Conservation (phyloP, 352 stramenopile species). For the Ophiocytium majus region DNA sequence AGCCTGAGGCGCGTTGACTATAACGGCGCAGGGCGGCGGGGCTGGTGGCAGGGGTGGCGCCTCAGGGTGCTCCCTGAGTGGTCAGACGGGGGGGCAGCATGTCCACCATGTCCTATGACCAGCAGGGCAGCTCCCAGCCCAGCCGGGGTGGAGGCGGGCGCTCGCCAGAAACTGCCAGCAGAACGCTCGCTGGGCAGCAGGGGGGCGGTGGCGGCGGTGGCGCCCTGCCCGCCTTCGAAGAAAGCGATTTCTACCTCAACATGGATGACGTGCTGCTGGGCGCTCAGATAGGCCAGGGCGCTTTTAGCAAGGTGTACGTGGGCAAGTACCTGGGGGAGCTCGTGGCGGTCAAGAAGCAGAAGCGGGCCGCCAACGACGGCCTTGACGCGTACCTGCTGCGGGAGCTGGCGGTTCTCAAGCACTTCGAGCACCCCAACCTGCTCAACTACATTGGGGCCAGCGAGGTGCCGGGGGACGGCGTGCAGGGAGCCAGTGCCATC, state of each 20-base stretch:
- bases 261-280: slow-evolving; percentile 52
- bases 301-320: slow-evolving; percentile 55
- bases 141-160: too few relatives aligned
- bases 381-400: slow-evolving; percentile 51
- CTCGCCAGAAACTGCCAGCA: too few relatives aligned
- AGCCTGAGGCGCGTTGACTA: too few relatives aligned
- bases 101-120: too few relatives aligned
- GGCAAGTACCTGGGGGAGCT: slow-evolving; percentile 51
- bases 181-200: too few relatives aligned
- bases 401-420: slow-evolving; percentile 54
- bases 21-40: too few relatives aligned
- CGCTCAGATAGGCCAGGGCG: slow-evolving; percentile 52
- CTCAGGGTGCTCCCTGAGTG: too few relatives aligned
- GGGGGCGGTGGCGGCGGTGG: background rate
- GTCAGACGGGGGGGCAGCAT: too few relatives aligned
- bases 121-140: too few relatives aligned
- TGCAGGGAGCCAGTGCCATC: slow-evolving; percentile 15
- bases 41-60: too few relatives aligned
- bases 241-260: slow-evolving; percentile 53
- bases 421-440: slow-evolving; percentile 52
- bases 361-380: slow-evolving; percentile 31
- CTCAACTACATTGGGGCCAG: slow-evolving; percentile 32
- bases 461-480: background rate
- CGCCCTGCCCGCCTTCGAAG: slow-evolving; percentile 31
- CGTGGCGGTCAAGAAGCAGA: slow-evolving; percentile 57